phyloP scores from a whole-genome alignment of 768 basidiomycete species.

The Russula sp. region DNA sequence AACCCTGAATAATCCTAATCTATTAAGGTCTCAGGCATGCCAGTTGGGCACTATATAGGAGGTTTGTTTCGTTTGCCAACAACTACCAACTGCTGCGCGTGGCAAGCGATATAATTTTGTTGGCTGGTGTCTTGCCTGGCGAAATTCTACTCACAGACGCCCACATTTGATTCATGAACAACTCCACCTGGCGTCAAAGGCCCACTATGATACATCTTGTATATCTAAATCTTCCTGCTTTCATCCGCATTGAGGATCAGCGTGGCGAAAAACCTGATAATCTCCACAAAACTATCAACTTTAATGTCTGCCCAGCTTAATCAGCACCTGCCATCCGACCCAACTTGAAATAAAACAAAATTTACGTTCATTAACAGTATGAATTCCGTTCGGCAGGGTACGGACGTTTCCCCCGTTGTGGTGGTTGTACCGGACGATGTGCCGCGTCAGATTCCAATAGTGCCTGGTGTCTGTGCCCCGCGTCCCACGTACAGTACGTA shows the following conservation, averaged over 20 bases:
- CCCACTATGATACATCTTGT: too few relatives aligned
- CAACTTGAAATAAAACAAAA: neutral
- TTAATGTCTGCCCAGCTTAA: conserved; percentile 34
- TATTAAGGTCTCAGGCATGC: too few relatives aligned
- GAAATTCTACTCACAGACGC: too few relatives aligned
- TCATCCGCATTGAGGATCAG: conserved; percentile 67
- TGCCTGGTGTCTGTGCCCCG: conserved; percentile 3
- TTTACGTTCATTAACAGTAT: conserved; percentile 49
- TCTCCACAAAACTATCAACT: conserved; percentile 49
- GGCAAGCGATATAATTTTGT: too few relatives aligned
- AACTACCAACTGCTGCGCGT: too few relatives aligned
- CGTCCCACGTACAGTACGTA: neutral
- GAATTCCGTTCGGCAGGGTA: conserved; percentile 27
- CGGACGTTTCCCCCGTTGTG: conserved; percentile 28
- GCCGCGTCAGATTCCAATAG: conserved; percentile 16
- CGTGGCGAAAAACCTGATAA: conserved; percentile 56
- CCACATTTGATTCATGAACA: too few relatives aligned
- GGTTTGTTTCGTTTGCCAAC: too few relatives aligned
- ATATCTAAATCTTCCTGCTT: neutral
- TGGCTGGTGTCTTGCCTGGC: too few relatives aligned
- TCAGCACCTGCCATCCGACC: too few relatives aligned
- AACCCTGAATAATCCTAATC: too few relatives aligned
- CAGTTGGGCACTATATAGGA: too few relatives aligned
- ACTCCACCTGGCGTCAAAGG: too few relatives aligned
- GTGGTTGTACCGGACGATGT: conserved; percentile 19